A percentile compares a stretch with the other conserved stretches of the same genome.
Conservation (phyloP, 1,284 basidiomycete species). For the Naganishia sp. region DNA sequence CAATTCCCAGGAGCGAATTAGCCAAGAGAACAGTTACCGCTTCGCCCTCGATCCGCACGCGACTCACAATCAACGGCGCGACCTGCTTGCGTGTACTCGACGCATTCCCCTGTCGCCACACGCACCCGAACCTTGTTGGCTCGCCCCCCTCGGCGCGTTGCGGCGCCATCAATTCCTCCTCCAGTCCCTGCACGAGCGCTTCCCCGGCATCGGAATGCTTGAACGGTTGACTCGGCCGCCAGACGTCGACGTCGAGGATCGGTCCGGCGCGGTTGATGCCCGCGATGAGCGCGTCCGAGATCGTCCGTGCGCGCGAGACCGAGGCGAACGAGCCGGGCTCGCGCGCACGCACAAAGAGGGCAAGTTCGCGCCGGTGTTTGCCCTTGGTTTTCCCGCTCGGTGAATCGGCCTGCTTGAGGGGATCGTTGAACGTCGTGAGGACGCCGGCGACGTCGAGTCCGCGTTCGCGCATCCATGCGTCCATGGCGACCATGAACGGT, state of each 20-base stretch:
- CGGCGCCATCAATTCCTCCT: slow-evolving; percentile 31
- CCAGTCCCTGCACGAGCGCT: slow-evolving; percentile 34
- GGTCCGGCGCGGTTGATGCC: slow-evolving; percentile 24
- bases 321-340: not conserved
- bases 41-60: not conserved
- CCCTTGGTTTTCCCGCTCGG: slow-evolving; percentile 53
- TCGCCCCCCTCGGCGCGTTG: not conserved
- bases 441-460: slow-evolving; percentile 70
- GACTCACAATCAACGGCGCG: slow-evolving; percentile 65
- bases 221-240: slow-evolving; percentile 21
- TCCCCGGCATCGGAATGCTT: slow-evolving; percentile 28
- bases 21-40: not conserved
- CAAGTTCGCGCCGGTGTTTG: slow-evolving; percentile 68
- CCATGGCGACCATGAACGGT: slow-evolving; percentile 58
- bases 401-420: slow-evolving; percentile 51
- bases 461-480: slow-evolving; percentile 67
- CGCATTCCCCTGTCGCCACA: slow-evolving; percentile 76
- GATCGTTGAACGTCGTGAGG: slow-evolving; percentile 63
- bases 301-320: slow-evolving; percentile 21
- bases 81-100: slow-evolving; percentile 75
- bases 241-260: slow-evolving; percentile 17
- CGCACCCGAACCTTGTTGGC: slow-evolving; percentile 49
- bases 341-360: slow-evolving; percentile 61
- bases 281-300: slow-evolving; percentile 32
- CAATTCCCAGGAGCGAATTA: not conserved